A percentile compares a stretch with the other conserved stretches of the same genome.
phyloP scores from a whole-genome alignment of 768 basidiomycete species.

The Lentinula aciculospora region DNA sequence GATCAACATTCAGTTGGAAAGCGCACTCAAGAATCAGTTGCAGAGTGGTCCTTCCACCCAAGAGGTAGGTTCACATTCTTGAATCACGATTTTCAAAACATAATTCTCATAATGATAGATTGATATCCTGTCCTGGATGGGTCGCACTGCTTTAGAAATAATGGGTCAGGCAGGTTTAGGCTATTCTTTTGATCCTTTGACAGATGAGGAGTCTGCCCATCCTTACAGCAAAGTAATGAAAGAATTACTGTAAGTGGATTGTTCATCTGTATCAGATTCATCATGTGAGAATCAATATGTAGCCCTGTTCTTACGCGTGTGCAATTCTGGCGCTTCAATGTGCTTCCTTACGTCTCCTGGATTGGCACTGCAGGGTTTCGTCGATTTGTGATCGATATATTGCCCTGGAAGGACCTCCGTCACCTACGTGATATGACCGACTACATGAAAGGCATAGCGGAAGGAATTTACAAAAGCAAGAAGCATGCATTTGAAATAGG shows the following conservation, averaged over 20 bases:
- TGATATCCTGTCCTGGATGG: conserved; percentile 6
- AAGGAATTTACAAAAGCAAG: conserved; percentile 21
- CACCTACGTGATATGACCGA: conserved; percentile 22
- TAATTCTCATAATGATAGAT: background rate
- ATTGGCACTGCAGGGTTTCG: conserved; percentile 22
- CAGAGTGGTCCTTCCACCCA: background rate
- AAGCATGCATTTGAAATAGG: conserved; percentile 19
- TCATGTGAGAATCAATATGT: background rate
- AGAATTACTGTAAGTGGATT: background rate
- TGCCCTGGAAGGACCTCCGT: conserved; percentile 18
- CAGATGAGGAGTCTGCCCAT: background rate
- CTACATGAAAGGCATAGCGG: conserved; percentile 20
- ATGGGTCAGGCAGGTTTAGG: conserved; percentile 1
- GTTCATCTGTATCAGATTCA: background rate
- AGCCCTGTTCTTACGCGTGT: background rate
- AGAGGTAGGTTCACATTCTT: background rate
- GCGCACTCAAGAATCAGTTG: background rate
- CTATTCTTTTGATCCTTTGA: conserved; percentile 4
- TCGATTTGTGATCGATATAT: conserved; percentile 16
- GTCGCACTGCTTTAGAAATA: background rate
- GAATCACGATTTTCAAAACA: too few relatives aligned
- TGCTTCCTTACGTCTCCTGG: conserved; percentile 18
- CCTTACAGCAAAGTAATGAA: background rate
- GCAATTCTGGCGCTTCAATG: conserved; percentile 7
- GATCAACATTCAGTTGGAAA: background rate